Evolutionary conservation across 352 stramenopile genomes (phyloP).

Genomic region (Phytophthora boehmeriae): DNA sequence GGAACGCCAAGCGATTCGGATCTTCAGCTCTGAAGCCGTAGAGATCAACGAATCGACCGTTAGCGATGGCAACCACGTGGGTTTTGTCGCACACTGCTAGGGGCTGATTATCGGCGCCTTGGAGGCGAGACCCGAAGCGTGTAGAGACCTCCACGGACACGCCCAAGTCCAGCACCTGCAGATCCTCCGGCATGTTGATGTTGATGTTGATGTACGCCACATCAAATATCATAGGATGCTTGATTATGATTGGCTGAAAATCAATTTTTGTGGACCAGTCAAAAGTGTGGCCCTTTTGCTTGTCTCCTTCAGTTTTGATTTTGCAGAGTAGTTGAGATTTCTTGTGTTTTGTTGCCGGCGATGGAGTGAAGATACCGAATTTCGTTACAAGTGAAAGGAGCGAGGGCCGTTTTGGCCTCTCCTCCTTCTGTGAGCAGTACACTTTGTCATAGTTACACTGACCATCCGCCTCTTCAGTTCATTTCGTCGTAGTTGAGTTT

Average conservation of each 20-base stretch:
- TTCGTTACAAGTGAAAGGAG: constrained; percentile 49
- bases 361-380: constrained; percentile 65
- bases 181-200: constrained; percentile 19
- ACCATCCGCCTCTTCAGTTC: constrained; percentile 48
- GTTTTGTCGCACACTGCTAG: constrained; percentile 44
- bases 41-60: constrained; percentile 59
- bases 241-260: not conserved
- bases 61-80: constrained; percentile 47
- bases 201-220: not conserved
- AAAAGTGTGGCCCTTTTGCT: no score
- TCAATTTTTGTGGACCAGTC: not conserved
- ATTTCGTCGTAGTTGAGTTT: constrained; percentile 6
- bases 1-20: constrained; percentile 35
- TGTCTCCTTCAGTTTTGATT: constrained; percentile 21
- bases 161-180: constrained; percentile 24
- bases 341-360: constrained; percentile 14
- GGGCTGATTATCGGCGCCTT: constrained; percentile 23
- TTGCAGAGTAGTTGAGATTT: constrained; percentile 11
- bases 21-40: constrained; percentile 26
- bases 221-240: not conserved
- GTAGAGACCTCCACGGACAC: constrained; percentile 20
- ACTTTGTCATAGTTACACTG: constrained; percentile 82
- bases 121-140: not conserved
- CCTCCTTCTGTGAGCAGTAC: constrained; percentile 59
- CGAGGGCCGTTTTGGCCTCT: constrained; percentile 53